Evolutionary conservation across 306 rosid genomes (phyloP).

Genomic region (Alnus rubra): DNA sequence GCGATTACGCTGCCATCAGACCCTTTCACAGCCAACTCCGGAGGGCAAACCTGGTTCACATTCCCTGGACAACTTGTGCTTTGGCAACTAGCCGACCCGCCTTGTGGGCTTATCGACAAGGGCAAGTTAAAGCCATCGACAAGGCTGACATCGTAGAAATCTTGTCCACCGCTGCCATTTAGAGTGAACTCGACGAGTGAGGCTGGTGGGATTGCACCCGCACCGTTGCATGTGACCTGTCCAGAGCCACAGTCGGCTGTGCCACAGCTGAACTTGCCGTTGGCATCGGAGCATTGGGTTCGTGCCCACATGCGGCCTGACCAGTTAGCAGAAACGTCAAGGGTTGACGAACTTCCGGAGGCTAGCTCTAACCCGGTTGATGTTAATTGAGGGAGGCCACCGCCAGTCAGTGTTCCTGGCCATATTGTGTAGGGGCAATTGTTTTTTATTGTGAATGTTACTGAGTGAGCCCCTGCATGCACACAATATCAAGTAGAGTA

Average conservation of each 20-base stretch:
- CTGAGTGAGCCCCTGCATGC: constrained; percentile 39
- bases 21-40: constrained; percentile 30
- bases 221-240: constrained; percentile 58
- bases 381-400: constrained; percentile 43
- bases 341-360: constrained; percentile 19
- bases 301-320: constrained; percentile 64
- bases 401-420: constrained; percentile 60
- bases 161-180: constrained; percentile 40
- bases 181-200: constrained; percentile 45
- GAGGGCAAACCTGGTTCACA: constrained; percentile 42
- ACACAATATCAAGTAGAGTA: background rate
- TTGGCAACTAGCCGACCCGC: constrained; percentile 40
- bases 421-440: constrained; percentile 51
- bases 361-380: constrained; percentile 50
- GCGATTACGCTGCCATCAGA: constrained; percentile 41
- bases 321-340: constrained; percentile 51
- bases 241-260: constrained; percentile 66
- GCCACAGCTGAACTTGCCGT: constrained; percentile 44
- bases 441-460: constrained; percentile 45
- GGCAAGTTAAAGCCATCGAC: constrained; percentile 78
- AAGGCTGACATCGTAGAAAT: constrained; percentile 63
- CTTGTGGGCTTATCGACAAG: constrained; percentile 39
- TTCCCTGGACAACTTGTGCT: constrained; percentile 30
- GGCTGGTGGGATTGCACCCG: constrained; percentile 55
- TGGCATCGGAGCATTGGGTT: constrained; percentile 41